Percentiles rank a stretch among this genome's conserved stretches.
phyloP scores from a whole-genome alignment of 768 basidiomycete genomes.

The Boletus sp. region DNA sequence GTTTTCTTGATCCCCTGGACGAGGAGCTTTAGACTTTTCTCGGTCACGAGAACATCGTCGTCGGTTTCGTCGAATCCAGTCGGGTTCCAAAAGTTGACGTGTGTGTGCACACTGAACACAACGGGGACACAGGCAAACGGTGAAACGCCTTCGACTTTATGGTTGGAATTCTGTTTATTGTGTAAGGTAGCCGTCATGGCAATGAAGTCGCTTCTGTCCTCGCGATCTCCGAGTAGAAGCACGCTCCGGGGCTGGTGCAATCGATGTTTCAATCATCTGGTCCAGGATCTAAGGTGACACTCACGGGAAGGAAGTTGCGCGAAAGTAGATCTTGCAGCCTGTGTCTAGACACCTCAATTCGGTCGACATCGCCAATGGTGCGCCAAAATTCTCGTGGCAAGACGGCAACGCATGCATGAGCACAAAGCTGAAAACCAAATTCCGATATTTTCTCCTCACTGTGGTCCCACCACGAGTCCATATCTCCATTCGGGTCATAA shows the following conservation, averaged over 20 bases:
- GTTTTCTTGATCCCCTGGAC: constrained; percentile 13
- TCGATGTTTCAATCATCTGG: background rate
- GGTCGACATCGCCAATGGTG: constrained; percentile 3
- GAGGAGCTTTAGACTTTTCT: constrained; percentile 14
- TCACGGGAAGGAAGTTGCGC: constrained; percentile 8
- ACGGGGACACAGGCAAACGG: constrained; percentile 3
- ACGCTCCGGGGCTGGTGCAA: constrained; percentile 18
- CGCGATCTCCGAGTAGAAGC: constrained; percentile 15
- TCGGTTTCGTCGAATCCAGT: constrained; percentile 11
- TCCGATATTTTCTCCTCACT: constrained; percentile 25
- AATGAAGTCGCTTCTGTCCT: constrained; percentile 15
- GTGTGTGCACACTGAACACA: constrained; percentile 4
- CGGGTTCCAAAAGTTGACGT: constrained; percentile 19
- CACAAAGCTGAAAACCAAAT: constrained; percentile 32
- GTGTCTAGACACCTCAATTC: constrained; percentile 6
- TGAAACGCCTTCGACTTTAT: background rate
- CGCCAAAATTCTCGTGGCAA: constrained; percentile 1
- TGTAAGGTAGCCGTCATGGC: background rate
- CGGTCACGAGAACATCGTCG: constrained; percentile 10
- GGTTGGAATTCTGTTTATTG: background rate
- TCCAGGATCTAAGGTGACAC: background rate
- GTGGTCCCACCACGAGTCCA: constrained; percentile 36
- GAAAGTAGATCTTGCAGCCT: constrained; percentile 11
- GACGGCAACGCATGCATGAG: constrained; percentile 37
- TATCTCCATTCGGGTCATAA: constrained; percentile 21